phyloP scores from a whole-genome alignment of 116 monocot species.

The Thalassia testudinum region DNA sequence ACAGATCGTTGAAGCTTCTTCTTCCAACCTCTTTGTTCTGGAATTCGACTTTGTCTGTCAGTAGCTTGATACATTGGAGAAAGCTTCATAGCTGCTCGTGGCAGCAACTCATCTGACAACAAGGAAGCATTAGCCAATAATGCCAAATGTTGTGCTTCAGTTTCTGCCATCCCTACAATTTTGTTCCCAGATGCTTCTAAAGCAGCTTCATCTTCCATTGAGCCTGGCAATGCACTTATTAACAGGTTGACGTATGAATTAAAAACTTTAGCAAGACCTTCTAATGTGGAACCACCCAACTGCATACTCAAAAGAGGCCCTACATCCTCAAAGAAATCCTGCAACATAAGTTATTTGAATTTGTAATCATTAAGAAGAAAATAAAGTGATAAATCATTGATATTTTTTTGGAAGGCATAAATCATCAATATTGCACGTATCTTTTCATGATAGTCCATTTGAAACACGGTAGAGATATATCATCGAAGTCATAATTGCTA shows the following conservation, averaged over 20 bases:
- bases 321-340: constrained; percentile 99
- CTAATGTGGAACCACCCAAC: constrained; percentile 69
- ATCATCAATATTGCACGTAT: too few relatives aligned
- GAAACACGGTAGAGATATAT: too few relatives aligned
- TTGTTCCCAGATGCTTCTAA: constrained; percentile 65
- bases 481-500: too few relatives aligned
- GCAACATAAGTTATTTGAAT: constrained; percentile 7
- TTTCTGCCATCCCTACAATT: constrained; percentile 77
- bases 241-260: constrained; percentile 69
- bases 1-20: constrained; percentile 61
- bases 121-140: constrained; percentile 95
- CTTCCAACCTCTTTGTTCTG: constrained; percentile 96
- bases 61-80: constrained; percentile 33
- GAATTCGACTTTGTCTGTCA: constrained; percentile 40
- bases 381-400: too few relatives aligned
- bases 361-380: too few relatives aligned
- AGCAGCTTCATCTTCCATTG: constrained; percentile 72
- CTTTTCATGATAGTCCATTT: too few relatives aligned
- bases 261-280: constrained; percentile 80
- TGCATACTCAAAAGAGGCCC: constrained; percentile 90
- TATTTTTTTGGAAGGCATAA: too few relatives aligned
- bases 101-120: constrained; percentile 85
- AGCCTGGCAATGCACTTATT: constrained; percentile 78
- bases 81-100: constrained; percentile 83
- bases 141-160: constrained; percentile 82